Conservation (phyloP, 495 filamentous ascomycete genomes). For the Opeltia flavorubescens region DNA sequence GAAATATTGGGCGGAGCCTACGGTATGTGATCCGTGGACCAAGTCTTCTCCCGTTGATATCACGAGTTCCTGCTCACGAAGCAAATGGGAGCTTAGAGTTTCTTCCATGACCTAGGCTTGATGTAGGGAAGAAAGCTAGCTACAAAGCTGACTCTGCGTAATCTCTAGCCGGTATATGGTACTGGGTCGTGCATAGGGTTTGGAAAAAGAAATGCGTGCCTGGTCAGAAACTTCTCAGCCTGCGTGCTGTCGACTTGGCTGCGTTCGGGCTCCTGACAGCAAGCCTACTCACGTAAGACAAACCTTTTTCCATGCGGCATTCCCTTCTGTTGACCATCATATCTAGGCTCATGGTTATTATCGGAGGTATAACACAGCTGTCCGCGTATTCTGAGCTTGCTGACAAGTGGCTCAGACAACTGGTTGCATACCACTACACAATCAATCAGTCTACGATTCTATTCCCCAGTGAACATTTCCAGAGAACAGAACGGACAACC, state of each 20-base stretch:
- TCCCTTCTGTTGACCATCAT: neutral
- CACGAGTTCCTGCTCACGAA: neutral
- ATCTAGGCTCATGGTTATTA: conserved; percentile 1
- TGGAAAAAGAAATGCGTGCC: neutral
- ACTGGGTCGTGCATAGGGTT: neutral
- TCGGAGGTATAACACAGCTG: neutral
- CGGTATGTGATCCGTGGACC: neutral
- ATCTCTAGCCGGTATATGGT: neutral
- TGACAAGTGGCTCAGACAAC: conserved; percentile 2
- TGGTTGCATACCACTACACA: conserved; percentile 2
- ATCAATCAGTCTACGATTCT: neutral
- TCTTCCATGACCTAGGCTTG: too few species aligned
- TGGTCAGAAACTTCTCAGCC: neutral
- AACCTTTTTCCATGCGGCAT: neutral
- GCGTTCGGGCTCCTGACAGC: conserved; percentile 1
- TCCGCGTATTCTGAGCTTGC: neutral
- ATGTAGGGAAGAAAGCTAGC: too few species aligned
- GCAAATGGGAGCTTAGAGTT: too few species aligned
- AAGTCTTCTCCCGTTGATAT: neutral
- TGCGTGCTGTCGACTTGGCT: conserved; percentile 3
- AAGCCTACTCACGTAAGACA: conserved; percentile 1
- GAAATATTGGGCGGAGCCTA: conserved; percentile 6
- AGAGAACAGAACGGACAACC: neutral
- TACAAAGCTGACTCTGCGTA: neutral
- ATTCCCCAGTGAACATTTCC: neutral